Percentiles rank a stretch among this genome's conserved stretches.
These are phyloP conservation scores for Abelmoschus esculentus DNA, from an alignment of 345 rosid genomes.

Conservation along the genomic window DNA sequence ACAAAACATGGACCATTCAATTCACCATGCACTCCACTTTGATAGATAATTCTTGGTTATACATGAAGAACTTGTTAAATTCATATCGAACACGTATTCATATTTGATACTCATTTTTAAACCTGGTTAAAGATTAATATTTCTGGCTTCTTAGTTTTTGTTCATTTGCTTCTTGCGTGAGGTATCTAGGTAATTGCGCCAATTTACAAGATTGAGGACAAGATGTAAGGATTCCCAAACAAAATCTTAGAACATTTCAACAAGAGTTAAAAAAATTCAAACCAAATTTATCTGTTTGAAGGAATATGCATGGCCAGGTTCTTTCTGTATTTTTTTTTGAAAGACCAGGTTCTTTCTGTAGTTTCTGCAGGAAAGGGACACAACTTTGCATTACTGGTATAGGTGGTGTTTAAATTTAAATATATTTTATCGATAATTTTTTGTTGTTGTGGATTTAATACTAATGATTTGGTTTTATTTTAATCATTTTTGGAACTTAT, in stretches of 20 bases:
- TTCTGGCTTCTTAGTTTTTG: background rate
- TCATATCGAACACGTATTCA: too few species aligned
- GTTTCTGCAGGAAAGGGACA: background rate
- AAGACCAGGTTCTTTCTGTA: constrained; percentile 15
- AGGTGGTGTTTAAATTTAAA: too few species aligned
- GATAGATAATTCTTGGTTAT: too few species aligned
- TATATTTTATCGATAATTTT: too few species aligned
- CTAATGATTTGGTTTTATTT: too few species aligned
- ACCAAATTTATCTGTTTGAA: constrained; percentile 11
- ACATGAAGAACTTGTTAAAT: too few species aligned
- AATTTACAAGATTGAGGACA: constrained; percentile 8
- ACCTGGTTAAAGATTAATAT: too few species aligned
- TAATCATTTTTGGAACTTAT: too few species aligned
- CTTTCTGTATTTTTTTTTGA: too few species aligned
- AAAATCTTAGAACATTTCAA: background rate
- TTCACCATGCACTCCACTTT: constrained; percentile 8
- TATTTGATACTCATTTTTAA: too few species aligned
- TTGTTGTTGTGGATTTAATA: too few species aligned
- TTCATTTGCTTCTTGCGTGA: background rate
- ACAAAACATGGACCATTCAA: constrained; percentile 1
- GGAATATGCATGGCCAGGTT: constrained; percentile 6
- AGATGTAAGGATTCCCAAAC: background rate
- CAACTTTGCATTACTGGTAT: background rate
- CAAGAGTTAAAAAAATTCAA: background rate
- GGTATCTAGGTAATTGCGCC: constrained; percentile 9